A percentile compares a stretch with the other conserved stretches of the same genome.
Evolutionary conservation across 495 filamentous ascomycete genomes (phyloP).

Genomic region (Jackrogersella multiformis): DNA sequence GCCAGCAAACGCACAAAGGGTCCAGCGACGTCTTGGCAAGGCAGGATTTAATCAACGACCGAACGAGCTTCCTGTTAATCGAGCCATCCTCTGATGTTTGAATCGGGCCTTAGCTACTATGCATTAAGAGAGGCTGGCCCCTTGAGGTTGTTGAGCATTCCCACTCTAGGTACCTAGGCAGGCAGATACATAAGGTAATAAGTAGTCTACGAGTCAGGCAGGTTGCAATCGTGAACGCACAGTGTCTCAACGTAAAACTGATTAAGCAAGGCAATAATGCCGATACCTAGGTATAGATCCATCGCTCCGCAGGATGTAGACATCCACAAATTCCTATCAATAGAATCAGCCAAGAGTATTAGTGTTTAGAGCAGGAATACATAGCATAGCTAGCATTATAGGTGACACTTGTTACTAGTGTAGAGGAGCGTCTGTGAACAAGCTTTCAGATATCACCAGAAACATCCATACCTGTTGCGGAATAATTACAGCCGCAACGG

Average conservation of each 20-base stretch:
- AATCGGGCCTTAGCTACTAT: slow-evolving; percentile 38
- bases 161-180: neutral
- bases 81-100: slow-evolving; percentile 41
- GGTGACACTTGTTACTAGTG: too few species aligned
- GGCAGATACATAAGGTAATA: neutral
- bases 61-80: slow-evolving; percentile 42
- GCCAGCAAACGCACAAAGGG: slow-evolving; percentile 43
- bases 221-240: slow-evolving; percentile 16
- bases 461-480: slow-evolving; percentile 18
- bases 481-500: slow-evolving; percentile 22
- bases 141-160: slow-evolving; percentile 6
- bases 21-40: slow-evolving; percentile 38
- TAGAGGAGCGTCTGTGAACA: neutral
- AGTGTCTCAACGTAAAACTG: slow-evolving; percentile 16
- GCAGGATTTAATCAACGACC: slow-evolving; percentile 38
- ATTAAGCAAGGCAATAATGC: slow-evolving; percentile 21
- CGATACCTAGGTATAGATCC: slow-evolving; percentile 21
- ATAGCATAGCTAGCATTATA: slow-evolving; percentile 5
- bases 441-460: slow-evolving; percentile 3
- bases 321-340: slow-evolving; percentile 23
- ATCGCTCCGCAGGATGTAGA: slow-evolving; percentile 13
- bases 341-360: slow-evolving; percentile 9
- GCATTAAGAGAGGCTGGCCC: slow-evolving; percentile 14
- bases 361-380: slow-evolving; percentile 8
- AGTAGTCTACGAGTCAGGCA: slow-evolving; percentile 26